Base-by-base conservation (phyloP, 768 basidiomycete species). In the Clathrus columnatus region DNA sequence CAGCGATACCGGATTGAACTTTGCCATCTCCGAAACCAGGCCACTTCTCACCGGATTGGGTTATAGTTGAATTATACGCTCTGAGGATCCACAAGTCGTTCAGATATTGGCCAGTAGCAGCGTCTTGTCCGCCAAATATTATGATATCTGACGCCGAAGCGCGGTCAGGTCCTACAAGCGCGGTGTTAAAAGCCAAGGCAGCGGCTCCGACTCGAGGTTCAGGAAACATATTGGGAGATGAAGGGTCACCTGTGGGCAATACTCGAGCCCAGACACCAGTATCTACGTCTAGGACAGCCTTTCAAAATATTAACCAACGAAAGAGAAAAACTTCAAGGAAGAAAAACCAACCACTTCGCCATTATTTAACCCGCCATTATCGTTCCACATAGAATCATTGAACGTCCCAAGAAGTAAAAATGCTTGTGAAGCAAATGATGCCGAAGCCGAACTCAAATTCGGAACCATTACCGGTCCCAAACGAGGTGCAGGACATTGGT, bases 51-150 rank as follows among this genome's bases (percentile, higher is more conserved):
- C 74, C 72, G 1, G 81, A 75, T n/a, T 75, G 60, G n/a, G 77
- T 76, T 54, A 87, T 63, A 28, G 75, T 67, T n/a, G 74, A 83
- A 58, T 76, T 74, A 67, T 90, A 91, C 4, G 85, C 78, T 51
- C 89, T 74, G 58, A 91, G 73, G 7, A 91, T 65, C 89, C 89
- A 91, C 10, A 91, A 63, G 54, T 91, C 89, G 41, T 81, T 77
- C 3, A 89, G 72, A 63, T 86, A 83, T 23, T 72, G 78, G 14
- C 88, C 88, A 54, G 70, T 65, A 44, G 73, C 71, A 44, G 73
- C 71, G 64, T 88, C 86, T 61, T 77, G 77, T 41, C 89, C 89
- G 29, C 89, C 89, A 60, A 88, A 91, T 8, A 91, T 79, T 45
- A 91, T 75, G 17, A 80, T 84, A 63, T 91, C 89, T 23, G 85